phyloP scores from a whole-genome alignment of 108 stramenopile genomes.

The Pseudonitzschia delicatissima region DNA sequence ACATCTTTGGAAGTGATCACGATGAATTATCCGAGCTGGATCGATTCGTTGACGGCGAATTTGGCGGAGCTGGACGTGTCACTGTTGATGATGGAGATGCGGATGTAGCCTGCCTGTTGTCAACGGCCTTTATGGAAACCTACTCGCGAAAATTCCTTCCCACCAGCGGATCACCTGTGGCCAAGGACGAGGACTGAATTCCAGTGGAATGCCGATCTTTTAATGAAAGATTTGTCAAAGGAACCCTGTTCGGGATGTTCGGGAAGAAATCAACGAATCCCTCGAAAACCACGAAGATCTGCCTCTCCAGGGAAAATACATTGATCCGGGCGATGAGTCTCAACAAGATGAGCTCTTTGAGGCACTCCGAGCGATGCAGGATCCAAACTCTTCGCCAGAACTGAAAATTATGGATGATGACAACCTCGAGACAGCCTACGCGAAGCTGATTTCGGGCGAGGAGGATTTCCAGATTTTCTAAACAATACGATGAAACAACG shows the following conservation, averaged over 20 bases:
- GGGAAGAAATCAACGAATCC: slow-evolving; percentile 67
- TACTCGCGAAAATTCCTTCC: slow-evolving; percentile 78
- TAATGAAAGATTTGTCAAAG: slow-evolving; percentile 34
- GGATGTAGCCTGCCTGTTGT: slow-evolving; percentile 79
- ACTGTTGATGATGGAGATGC: slow-evolving; percentile 53
- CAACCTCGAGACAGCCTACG: slow-evolving; percentile 43
- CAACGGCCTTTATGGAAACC: slow-evolving; percentile 86
- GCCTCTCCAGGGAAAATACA: slow-evolving; percentile 48
- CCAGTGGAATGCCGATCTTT: slow-evolving; percentile 42
- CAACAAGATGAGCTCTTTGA: slow-evolving; percentile 37
- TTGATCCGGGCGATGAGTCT: slow-evolving; percentile 49
- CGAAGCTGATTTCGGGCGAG: slow-evolving; percentile 50
- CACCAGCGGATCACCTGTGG: slow-evolving; percentile 62
- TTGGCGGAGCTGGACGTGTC: slow-evolving; percentile 54
- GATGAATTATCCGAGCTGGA: slow-evolving; percentile 36
- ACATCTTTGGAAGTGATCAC: slow-evolving; percentile 21
- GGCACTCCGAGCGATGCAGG: slow-evolving; percentile 46
- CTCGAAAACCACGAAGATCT: slow-evolving; percentile 52
- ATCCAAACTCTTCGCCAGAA: slow-evolving; percentile 34
- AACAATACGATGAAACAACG: not conserved
- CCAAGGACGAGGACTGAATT: slow-evolving; percentile 50
- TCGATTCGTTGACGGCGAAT: slow-evolving; percentile 64
- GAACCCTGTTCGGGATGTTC: slow-evolving; percentile 44
- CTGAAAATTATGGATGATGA: slow-evolving; percentile 45
- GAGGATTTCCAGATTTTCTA: slow-evolving; percentile 55